These are phyloP conservation scores for Talaromyces nanjingensis DNA, from an alignment of 495 filamentous ascomycete genomes.

Conservation along the genomic window DNA sequence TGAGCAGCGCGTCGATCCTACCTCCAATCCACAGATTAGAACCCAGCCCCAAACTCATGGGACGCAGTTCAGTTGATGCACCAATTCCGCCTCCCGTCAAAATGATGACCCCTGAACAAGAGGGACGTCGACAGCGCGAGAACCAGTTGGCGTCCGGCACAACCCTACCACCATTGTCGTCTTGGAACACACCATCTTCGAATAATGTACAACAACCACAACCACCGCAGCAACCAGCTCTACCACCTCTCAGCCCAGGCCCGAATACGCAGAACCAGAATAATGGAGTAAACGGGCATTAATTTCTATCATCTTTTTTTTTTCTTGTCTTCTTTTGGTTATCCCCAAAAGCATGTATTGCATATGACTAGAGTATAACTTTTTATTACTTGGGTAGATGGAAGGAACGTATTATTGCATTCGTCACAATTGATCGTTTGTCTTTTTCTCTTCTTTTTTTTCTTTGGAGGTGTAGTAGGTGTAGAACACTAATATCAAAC, in stretches of 20 bases:
- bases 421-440: not conserved
- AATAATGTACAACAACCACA: not conserved
- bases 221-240: not conserved
- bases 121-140: constrained; percentile 36
- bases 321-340: not conserved
- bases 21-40: constrained; percentile 44
- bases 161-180: not conserved
- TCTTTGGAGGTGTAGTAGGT: not conserved
- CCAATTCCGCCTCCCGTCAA: constrained; percentile 41
- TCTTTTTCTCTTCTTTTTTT: not conserved
- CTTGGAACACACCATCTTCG: not conserved
- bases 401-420: not conserved
- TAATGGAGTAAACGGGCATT: not conserved
- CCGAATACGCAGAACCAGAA: not conserved
- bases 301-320: not conserved
- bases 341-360: not conserved
- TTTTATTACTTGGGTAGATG: not conserved
- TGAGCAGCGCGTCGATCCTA: constrained; percentile 38
- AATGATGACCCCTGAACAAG: constrained; percentile 42
- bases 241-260: not conserved
- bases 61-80: constrained; percentile 40
- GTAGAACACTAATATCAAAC: not conserved
- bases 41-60: constrained; percentile 44
- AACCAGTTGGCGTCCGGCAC: constrained; percentile 17
- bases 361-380: constrained; percentile 4